Evolutionary conservation across 352 stramenopile genomes (phyloP).

Genomic region (Phytophthora ramorum): DNA sequence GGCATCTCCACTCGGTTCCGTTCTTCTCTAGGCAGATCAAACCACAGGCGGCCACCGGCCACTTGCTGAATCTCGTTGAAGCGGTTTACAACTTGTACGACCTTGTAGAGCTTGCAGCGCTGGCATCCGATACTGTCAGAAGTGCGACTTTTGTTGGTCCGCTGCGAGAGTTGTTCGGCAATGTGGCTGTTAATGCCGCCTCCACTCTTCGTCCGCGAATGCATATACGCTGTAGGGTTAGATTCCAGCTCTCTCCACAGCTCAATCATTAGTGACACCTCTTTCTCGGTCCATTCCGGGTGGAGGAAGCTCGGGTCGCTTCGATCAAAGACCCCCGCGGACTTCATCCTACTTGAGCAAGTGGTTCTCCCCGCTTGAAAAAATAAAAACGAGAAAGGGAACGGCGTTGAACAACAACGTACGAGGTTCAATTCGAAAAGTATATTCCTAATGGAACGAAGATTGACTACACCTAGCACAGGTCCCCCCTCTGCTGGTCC

Average conservation of each 20-base stretch:
- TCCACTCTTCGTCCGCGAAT: not conserved
- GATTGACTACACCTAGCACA: no score
- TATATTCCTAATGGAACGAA: no score
- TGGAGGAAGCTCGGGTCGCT: constrained; percentile 8
- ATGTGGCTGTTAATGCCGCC: constrained; percentile 16
- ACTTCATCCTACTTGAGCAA: not conserved
- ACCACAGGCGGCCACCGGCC: constrained; percentile 10
- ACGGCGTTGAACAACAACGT: not conserved
- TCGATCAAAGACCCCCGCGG: constrained; percentile 1
- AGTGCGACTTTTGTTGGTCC: constrained; percentile 1
- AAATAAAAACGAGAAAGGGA: constrained; percentile 5
- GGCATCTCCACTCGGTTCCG: constrained; percentile 9
- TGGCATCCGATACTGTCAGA: not conserved
- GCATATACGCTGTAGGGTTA: not conserved
- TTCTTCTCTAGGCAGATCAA: constrained; percentile 20
- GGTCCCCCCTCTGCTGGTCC: no score
- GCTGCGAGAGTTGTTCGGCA: not conserved
- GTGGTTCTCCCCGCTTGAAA: not conserved
- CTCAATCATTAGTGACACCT: constrained; percentile 18
- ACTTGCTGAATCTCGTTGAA: constrained; percentile 24
- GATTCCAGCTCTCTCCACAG: constrained; percentile 14
- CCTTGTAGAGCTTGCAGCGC: constrained; percentile 19
- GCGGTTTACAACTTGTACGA: constrained; percentile 11
- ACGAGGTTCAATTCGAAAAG: no score
- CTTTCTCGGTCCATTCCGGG: constrained; percentile 22